Evolutionary conservation across 1,284 basidiomycete genomes (phyloP).

Genomic region (Schizophyllum amplum): DNA sequence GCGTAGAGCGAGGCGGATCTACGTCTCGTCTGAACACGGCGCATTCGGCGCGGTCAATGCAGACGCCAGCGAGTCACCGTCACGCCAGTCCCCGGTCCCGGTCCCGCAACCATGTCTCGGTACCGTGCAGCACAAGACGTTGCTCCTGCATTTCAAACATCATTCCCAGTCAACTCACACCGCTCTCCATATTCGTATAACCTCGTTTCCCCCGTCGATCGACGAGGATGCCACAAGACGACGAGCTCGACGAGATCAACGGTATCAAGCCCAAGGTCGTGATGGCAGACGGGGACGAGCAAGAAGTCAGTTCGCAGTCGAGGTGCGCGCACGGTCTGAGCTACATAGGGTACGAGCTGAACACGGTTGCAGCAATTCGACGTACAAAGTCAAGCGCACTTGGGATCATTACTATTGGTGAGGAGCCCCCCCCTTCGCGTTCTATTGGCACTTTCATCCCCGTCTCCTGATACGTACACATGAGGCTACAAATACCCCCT

Average conservation of each 20-base stretch:
- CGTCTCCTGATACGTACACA: background rate
- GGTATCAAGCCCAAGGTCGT: constrained; percentile 35
- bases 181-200: too few relatives aligned
- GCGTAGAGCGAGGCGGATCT: too few relatives aligned
- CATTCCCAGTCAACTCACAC: too few relatives aligned
- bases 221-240: constrained; percentile 9
- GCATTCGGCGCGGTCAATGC: too few relatives aligned
- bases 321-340: constrained; percentile 22
- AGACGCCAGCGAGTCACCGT: too few relatives aligned
- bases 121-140: too few relatives aligned
- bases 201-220: background rate
- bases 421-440: constrained; percentile 1
- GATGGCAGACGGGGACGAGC: constrained; percentile 34
- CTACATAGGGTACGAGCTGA: background rate
- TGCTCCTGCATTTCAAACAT: too few relatives aligned
- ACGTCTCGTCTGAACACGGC: too few relatives aligned
- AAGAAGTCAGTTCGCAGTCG: constrained; percentile 32
- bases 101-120: too few relatives aligned
- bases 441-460: background rate
- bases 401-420: constrained; percentile 50
- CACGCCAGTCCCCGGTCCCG: too few relatives aligned
- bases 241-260: constrained; percentile 36
- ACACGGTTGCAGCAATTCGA: constrained; percentile 27
- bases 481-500: background rate
- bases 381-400: constrained; percentile 45